These are phyloP conservation scores for Lupinus albus DNA, from an alignment of 306 rosid genomes.

Conservation along the genomic window DNA sequence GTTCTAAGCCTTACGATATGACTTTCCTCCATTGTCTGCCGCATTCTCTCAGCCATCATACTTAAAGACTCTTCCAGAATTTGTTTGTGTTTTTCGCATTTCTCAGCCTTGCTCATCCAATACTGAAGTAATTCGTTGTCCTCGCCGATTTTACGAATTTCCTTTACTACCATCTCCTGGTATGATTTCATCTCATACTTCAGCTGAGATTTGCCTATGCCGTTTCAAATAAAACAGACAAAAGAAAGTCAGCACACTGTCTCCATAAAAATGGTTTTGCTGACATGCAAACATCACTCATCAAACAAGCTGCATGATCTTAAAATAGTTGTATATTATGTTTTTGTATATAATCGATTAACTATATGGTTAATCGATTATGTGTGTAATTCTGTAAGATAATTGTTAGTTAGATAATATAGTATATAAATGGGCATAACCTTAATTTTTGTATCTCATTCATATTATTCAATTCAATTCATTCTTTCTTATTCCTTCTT, in stretches of 20 bases:
- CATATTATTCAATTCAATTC: too few relatives aligned
- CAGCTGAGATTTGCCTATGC: slow-evolving; percentile 65
- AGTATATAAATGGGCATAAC: too few relatives aligned
- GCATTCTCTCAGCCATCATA: slow-evolving; percentile 50
- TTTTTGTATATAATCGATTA: too few relatives aligned
- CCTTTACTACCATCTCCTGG: slow-evolving; percentile 77
- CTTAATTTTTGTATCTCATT: too few relatives aligned
- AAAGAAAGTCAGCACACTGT: not conserved
- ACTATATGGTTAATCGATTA: too few relatives aligned
- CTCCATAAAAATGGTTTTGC: not conserved
- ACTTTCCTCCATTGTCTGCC: slow-evolving; percentile 59
- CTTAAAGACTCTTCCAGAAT: slow-evolving; percentile 56
- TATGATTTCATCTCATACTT: slow-evolving; percentile 73
- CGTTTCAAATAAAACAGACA: slow-evolving; percentile 11
- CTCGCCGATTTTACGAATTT: slow-evolving; percentile 76
- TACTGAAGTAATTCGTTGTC: slow-evolving; percentile 65
- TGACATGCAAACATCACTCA: too few relatives aligned
- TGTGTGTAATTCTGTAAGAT: too few relatives aligned
- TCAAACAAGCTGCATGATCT: too few relatives aligned
- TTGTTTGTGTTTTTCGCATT: slow-evolving; percentile 41
- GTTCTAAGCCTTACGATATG: slow-evolving; percentile 61
- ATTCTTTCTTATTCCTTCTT: too few relatives aligned
- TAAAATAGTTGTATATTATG: too few relatives aligned
- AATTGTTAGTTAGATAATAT: too few relatives aligned
- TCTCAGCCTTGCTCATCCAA: slow-evolving; percentile 53